These are phyloP conservation scores for Hypoxylon trugodes DNA, from an alignment of 495 filamentous ascomycete genomes.

Conservation along the genomic window DNA sequence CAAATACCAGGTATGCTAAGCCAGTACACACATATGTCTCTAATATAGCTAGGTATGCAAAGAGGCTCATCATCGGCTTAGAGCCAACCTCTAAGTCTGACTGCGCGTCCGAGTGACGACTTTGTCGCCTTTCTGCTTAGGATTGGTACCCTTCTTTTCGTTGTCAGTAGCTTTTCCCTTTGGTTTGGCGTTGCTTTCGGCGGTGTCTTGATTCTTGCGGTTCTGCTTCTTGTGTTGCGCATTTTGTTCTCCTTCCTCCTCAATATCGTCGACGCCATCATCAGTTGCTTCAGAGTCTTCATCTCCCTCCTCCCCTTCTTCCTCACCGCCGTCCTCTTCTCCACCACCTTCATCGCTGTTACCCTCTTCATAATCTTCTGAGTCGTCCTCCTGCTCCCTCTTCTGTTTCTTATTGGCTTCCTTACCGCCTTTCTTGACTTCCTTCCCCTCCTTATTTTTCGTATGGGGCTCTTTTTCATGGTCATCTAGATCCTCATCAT, in stretches of 20 bases:
- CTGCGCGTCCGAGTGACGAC: slow-evolving; percentile 19
- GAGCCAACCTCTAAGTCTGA: too few relatives aligned
- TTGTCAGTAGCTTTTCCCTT: too few relatives aligned
- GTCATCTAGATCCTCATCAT: slow-evolving; percentile 41
- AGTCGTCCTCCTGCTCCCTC: slow-evolving; percentile 24
- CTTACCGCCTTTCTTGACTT: slow-evolving; percentile 48
- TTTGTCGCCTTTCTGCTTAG: slow-evolving; percentile 14
- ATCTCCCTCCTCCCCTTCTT: neutral
- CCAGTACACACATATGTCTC: too few relatives aligned
- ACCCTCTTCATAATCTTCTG: neutral
- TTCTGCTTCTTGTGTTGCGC: too few relatives aligned
- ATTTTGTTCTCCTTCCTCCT: neutral
- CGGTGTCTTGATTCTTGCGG: too few relatives aligned
- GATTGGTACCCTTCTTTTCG: too few relatives aligned
- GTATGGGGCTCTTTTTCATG: slow-evolving; percentile 48
- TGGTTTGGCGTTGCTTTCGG: neutral
- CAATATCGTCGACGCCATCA: neutral
- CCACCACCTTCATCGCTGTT: neutral
- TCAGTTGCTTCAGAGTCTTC: too few relatives aligned
- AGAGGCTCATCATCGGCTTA: too few relatives aligned
- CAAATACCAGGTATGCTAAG: too few relatives aligned
- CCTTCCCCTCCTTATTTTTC: slow-evolving; percentile 48
- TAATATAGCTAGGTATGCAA: too few relatives aligned
- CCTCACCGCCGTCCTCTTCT: neutral
- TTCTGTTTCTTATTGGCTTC: slow-evolving; percentile 43